phyloP scores from a whole-genome alignment of 345 rosid species.

The Crucihimalaya himalaica region DNA sequence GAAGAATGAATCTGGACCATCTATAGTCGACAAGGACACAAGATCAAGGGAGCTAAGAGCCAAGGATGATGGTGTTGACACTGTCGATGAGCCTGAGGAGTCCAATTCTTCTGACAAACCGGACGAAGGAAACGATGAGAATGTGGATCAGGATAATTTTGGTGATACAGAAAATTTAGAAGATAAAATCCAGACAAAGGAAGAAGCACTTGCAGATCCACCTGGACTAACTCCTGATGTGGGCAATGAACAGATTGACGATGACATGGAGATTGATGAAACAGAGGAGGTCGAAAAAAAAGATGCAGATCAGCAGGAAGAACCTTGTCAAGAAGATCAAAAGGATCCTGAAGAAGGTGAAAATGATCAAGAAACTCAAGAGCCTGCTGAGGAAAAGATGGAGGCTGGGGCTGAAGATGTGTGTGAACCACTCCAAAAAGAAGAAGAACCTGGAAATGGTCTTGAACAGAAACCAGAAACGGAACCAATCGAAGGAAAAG shows the following conservation, averaged over 20 bases:
- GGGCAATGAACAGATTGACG: constrained; percentile 48
- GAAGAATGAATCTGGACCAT: constrained; percentile 76
- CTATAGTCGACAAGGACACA: constrained; percentile 58
- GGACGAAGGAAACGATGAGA: constrained; percentile 49
- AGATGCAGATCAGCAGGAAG: constrained; percentile 53
- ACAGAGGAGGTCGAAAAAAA: constrained; percentile 53
- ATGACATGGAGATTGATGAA: constrained; percentile 55
- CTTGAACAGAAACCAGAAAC: constrained; percentile 46
- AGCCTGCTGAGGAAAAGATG: constrained; percentile 51
- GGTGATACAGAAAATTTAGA: constrained; percentile 55
- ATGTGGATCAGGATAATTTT: constrained; percentile 46
- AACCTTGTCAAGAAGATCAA: constrained; percentile 48
- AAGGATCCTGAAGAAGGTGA: constrained; percentile 45
- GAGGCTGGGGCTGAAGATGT: constrained; percentile 46
- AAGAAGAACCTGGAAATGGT: constrained; percentile 46
- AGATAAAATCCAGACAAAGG: constrained; percentile 60
- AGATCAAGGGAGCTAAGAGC: constrained; percentile 74
- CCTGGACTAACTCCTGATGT: constrained; percentile 61
- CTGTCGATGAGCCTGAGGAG: constrained; percentile 51
- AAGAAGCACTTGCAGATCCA: constrained; percentile 68
- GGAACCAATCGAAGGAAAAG: constrained; percentile 44
- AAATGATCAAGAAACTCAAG: constrained; percentile 43
- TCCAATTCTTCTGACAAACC: constrained; percentile 45
- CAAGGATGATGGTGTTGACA: constrained; percentile 62
- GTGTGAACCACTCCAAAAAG: constrained; percentile 46